A percentile compares a stretch with the other conserved stretches of the same genome.
These are phyloP conservation scores for Benincasa hispida DNA, from an alignment of 306 rosid genomes.

Conservation along the genomic window DNA sequence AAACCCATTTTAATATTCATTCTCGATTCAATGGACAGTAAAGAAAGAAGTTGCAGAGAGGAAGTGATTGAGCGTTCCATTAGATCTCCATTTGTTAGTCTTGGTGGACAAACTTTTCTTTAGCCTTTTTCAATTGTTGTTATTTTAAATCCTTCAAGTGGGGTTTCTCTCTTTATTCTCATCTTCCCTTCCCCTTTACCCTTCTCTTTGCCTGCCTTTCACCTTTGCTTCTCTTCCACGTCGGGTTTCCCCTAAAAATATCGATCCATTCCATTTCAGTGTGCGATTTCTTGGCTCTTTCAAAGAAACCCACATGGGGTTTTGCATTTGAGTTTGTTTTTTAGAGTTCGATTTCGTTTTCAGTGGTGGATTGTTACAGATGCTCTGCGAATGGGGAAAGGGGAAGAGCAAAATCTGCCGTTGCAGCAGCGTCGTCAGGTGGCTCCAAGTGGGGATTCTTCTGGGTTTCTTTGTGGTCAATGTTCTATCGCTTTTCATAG, in stretches of 20 bases:
- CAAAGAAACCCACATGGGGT: constrained; percentile 7
- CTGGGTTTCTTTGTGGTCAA: constrained; percentile 28
- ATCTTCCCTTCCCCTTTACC: constrained; percentile 9
- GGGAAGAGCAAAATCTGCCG: constrained; percentile 24
- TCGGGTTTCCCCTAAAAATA: constrained; percentile 51
- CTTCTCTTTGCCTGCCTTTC: constrained; percentile 18
- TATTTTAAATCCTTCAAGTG: not conserved
- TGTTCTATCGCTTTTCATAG: constrained; percentile 27
- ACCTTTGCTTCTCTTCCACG: constrained; percentile 74
- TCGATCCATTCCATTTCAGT: not conserved
- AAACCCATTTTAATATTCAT: not conserved
- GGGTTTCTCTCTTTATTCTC: constrained; percentile 10
- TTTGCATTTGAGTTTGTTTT: not conserved
- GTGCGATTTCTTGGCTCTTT: not conserved
- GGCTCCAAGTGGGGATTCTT: constrained; percentile 14
- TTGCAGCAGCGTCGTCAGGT: constrained; percentile 22
- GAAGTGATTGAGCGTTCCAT: not conserved
- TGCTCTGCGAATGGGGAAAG: constrained; percentile 52
- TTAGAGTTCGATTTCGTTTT: not conserved
- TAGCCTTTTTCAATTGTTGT: not conserved
- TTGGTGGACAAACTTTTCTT: not conserved
- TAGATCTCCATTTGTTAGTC: not conserved
- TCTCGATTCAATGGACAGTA: not conserved
- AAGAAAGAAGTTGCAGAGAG: not conserved
- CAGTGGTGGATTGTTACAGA: constrained; percentile 18